Base-by-base conservation (phyloP, 2,329 filamentous ascomycete species). In the Verticillium dahliae region DNA sequence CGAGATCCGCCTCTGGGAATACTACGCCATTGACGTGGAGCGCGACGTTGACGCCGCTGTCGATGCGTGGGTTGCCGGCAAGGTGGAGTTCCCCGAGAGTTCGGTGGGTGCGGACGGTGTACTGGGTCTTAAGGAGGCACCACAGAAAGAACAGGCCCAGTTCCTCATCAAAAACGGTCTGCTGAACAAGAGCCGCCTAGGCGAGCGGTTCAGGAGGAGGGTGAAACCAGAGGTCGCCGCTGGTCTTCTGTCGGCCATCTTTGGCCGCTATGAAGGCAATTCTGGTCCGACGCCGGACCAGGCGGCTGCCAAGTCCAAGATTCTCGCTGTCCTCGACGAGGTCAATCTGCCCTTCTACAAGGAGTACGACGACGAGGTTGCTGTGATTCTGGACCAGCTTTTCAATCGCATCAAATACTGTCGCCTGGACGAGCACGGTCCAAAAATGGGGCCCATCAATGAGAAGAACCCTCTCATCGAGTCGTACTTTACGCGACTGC, bases 341-440 rank as follows among this genome's bases (percentile, higher is more conserved):
- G 79, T 95, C 68, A 99, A 99, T 69, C 80, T 97, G 38, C 85
- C 89, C 2, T 90, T 94, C 70, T 99, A 99, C 78, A 85, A 89
- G 65, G 95, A 99, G 74, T 99, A 96, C 73, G 92, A 99, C 71
- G 79, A 78, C 22, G 95, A 99, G 72, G 81, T 90, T 11, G 85
- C 85, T 33, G 90, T 90, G 66, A 95, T 97, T 66, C 82, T 97
- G 61, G 88, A 97, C 65, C 94, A 99, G 75, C 79, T 98, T 33
- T 96, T 90, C 80, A 96, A 97, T 72, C 89, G 96, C 64, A 91
- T 93, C 78, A 97, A 97, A 75, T 99, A 99, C 77, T 85, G 94
- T 65, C 90, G 95, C 45, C 77, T 99, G n/a, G 95, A 98, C 66
- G 90, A 92, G 0, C 85, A 98, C 71, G 95, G 95, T 0, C 95